These are phyloP conservation scores for Dillenia turbinata DNA, from an alignment of 164 flowering plant species.

Conservation along the genomic window DNA sequence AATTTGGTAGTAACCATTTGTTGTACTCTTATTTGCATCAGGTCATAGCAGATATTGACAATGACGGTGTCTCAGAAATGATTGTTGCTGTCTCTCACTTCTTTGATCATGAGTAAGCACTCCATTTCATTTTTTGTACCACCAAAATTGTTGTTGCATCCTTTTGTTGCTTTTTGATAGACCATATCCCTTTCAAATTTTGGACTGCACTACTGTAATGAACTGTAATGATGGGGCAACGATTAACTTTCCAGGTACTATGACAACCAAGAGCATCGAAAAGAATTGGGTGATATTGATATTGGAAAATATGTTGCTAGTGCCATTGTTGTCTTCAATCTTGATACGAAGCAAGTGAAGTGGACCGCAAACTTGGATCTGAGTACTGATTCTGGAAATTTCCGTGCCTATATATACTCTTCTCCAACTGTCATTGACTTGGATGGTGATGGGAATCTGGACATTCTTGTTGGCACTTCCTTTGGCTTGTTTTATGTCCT, in stretches of 20 bases:
- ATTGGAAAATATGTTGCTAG: slow-evolving; percentile 89
- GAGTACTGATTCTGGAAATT: slow-evolving; percentile 66
- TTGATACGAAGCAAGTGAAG: slow-evolving; percentile 93
- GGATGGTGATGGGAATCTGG: slow-evolving; percentile 96
- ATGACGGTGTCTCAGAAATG: slow-evolving; percentile 93
- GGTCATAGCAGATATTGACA: slow-evolving; percentile 98
- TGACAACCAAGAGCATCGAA: slow-evolving; percentile 80
- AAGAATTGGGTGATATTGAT: slow-evolving; percentile 85
- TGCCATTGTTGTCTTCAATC: slow-evolving; percentile 90
- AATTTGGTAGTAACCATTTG: no score
- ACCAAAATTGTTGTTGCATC: neutral
- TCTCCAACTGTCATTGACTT: slow-evolving; percentile 94
- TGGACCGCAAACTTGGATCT: slow-evolving; percentile 78
- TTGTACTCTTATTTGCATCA: slow-evolving; percentile 19
- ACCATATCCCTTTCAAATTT: neutral
- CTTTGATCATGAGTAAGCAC: slow-evolving; percentile 96
- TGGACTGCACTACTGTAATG: slow-evolving; percentile 1
- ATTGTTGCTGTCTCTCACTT: slow-evolving; percentile 93
- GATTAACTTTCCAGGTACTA: slow-evolving; percentile 72
- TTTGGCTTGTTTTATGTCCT: slow-evolving; percentile 88
- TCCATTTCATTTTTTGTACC: neutral
- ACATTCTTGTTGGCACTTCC: slow-evolving; percentile 94
- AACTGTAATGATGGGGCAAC: slow-evolving; percentile 16
- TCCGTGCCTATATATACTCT: slow-evolving; percentile 85
- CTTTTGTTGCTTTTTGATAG: neutral